Evolutionary conservation across 805 yeast genomes (phyloP).

Genomic region (Zygosaccharomyces siamensis): DNA sequence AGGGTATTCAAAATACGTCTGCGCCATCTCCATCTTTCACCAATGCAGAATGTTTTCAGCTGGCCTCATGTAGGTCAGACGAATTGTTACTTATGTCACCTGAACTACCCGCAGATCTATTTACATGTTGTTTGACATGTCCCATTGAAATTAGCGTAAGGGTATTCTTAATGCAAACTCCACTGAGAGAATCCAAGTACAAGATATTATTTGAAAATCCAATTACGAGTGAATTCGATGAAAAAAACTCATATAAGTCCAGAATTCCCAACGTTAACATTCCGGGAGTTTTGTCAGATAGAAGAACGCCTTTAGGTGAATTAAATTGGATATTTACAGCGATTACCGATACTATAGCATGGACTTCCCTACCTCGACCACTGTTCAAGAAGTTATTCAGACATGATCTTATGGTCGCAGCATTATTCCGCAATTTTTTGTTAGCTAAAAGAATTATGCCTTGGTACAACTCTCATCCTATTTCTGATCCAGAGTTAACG

Average conservation of each 20-base stretch:
- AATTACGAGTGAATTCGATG: conserved; percentile 24
- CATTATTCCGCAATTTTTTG: conserved; percentile 85
- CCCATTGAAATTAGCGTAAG: conserved; percentile 91
- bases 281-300: conserved; percentile 87
- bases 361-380: conserved; percentile 87
- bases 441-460: conserved; percentile 94
- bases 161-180: conserved; percentile 86
- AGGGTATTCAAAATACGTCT: conserved; percentile 41
- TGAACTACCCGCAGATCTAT: conserved; percentile 89
- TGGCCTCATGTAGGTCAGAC: conserved; percentile 86
- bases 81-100: conserved; percentile 91
- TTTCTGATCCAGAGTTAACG: conserved; percentile 90
- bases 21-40: conserved; percentile 43
- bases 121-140: conserved; percentile 91
- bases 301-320: conserved; percentile 94
- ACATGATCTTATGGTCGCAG: conserved; percentile 96
- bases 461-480: conserved; percentile 85
- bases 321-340: conserved; percentile 97
- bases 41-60: conserved; percentile 81
- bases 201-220: conserved; percentile 38
- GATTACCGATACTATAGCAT: conserved; percentile 95
- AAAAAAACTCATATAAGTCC: conserved; percentile 20
- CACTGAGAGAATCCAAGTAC: conserved; percentile 45
- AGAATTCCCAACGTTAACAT: conserved; percentile 49
- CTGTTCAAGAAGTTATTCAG: conserved; percentile 85